A percentile compares a stretch with the other conserved stretches of the same genome.
phyloP scores from a whole-genome alignment of 768 basidiomycete genomes.

The Termitomyces bulborhizus region DNA sequence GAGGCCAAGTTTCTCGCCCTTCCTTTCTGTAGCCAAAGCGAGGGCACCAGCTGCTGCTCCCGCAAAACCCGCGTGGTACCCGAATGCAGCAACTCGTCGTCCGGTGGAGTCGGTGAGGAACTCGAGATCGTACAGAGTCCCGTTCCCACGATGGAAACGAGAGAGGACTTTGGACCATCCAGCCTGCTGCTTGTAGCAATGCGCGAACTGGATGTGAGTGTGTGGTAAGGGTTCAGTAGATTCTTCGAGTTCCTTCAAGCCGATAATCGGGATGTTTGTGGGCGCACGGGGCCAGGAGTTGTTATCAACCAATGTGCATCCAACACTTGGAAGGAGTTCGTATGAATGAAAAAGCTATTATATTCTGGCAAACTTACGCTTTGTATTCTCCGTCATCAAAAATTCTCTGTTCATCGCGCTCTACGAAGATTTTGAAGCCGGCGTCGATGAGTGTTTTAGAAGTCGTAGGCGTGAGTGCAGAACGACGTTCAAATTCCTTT shows the following conservation, averaged over 20 bases:
- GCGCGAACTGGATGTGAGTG: slow-evolving; percentile 97
- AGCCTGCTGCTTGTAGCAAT: slow-evolving; percentile 93
- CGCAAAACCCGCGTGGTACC: slow-evolving; percentile 98
- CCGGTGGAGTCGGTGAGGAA: slow-evolving; percentile 83
- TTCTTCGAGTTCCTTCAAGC: slow-evolving; percentile 90
- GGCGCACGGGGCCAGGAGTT: slow-evolving; percentile 89
- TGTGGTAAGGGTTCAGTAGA: slow-evolving; percentile 82
- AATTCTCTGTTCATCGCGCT: slow-evolving; percentile 90
- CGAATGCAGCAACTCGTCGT: slow-evolving; percentile 94
- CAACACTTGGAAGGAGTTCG: slow-evolving; percentile 51
- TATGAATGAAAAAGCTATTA: neutral
- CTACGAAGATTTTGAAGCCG: slow-evolving; percentile 87
- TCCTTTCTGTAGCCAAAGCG: slow-evolving; percentile 62
- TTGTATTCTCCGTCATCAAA: slow-evolving; percentile 93
- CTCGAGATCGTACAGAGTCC: slow-evolving; percentile 91
- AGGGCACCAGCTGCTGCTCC: slow-evolving; percentile 91
- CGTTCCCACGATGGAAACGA: slow-evolving; percentile 79
- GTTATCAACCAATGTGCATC: slow-evolving; percentile 82
- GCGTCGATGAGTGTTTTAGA: slow-evolving; percentile 83
- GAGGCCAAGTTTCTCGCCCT: slow-evolving; percentile 53
- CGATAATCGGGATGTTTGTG: slow-evolving; percentile 71
- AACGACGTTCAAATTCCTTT: slow-evolving; percentile 89
- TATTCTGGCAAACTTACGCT: slow-evolving; percentile 51
- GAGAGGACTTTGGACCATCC: slow-evolving; percentile 86
- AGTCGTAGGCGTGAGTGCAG: slow-evolving; percentile 89